These are phyloP conservation scores for Musa schizocarpa DNA, from an alignment of 176 grass and related monocot species.

Conservation along the genomic window DNA sequence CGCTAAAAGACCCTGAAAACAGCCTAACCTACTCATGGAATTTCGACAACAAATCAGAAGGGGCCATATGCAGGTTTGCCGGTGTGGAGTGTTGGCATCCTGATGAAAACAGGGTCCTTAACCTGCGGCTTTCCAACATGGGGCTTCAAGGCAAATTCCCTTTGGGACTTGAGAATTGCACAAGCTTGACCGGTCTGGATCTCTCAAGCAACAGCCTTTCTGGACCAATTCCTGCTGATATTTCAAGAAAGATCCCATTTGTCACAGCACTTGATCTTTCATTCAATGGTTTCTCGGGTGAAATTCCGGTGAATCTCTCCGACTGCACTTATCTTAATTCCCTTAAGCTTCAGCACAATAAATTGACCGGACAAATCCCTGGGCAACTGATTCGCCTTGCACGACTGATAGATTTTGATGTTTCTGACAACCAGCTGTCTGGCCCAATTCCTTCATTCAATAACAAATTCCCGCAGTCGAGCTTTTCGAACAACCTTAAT, in stretches of 20 bases:
- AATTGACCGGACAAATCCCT: conserved; percentile 44
- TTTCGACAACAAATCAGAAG: conserved; percentile 21
- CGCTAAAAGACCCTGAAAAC: conserved; percentile 34
- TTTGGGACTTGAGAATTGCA: conserved; percentile 48
- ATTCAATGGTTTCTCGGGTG: conserved; percentile 45
- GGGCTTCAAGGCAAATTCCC: conserved; percentile 64
- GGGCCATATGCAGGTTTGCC: conserved; percentile 49
- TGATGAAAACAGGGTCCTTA: conserved; percentile 60
- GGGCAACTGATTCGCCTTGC: conserved; percentile 23
- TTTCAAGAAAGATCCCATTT: conserved; percentile 31
- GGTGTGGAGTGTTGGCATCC: conserved; percentile 85
- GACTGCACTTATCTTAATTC: conserved; percentile 44
- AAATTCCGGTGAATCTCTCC: conserved; percentile 37
- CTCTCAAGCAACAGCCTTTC: conserved; percentile 55
- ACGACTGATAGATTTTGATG: conserved; percentile 28
- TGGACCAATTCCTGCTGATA: conserved; percentile 52
- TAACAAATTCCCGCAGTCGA: neutral
- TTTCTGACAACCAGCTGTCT: conserved; percentile 36
- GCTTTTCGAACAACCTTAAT: conserved; percentile 13
- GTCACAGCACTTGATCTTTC: conserved; percentile 63
- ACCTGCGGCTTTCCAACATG: conserved; percentile 54
- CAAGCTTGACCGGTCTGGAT: conserved; percentile 59
- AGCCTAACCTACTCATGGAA: conserved; percentile 45
- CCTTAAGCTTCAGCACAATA: conserved; percentile 68
- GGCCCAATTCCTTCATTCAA: conserved; percentile 15